These are phyloP conservation scores for Ephemerocybe angulata DNA, from an alignment of 768 basidiomycete genomes.

Conservation along the genomic window DNA sequence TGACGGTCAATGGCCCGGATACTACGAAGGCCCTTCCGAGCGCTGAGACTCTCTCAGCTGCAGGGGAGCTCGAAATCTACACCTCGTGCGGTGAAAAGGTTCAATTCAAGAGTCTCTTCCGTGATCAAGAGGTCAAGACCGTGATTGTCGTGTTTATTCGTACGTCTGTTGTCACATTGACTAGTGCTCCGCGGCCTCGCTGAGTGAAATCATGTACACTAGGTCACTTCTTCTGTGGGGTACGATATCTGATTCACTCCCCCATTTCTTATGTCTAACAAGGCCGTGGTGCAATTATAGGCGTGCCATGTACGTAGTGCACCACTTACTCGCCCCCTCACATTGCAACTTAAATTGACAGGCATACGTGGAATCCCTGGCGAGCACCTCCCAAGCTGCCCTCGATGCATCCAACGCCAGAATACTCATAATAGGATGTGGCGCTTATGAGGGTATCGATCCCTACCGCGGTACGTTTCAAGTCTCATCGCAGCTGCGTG, in stretches of 20 bases:
- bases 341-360: too few species aligned
- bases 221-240: conserved; percentile 69
- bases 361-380: conserved; percentile 48
- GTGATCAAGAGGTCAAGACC: conserved; percentile 41
- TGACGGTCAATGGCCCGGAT: too few species aligned
- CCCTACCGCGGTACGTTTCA: conserved; percentile 41
- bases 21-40: too few species aligned
- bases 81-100: too few species aligned
- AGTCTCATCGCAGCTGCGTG: not conserved
- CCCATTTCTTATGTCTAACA: not conserved
- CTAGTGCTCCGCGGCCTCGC: not conserved
- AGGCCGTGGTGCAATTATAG: too few species aligned
- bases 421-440: conserved; percentile 57
- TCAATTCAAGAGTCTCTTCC: too few species aligned
- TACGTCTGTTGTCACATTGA: conserved; percentile 21
- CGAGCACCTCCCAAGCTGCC: conserved; percentile 34
- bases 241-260: conserved; percentile 23
- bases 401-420: conserved; percentile 37
- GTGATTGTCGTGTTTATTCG: conserved; percentile 64
- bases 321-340: not conserved
- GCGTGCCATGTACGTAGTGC: too few species aligned
- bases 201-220: not conserved
- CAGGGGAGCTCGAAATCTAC: too few species aligned
- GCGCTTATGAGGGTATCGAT: conserved; percentile 48
- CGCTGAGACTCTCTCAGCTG: too few species aligned